phyloP scores from a whole-genome alignment of 2,329 filamentous ascomycete genomes.

The Talaromyces sp. region DNA sequence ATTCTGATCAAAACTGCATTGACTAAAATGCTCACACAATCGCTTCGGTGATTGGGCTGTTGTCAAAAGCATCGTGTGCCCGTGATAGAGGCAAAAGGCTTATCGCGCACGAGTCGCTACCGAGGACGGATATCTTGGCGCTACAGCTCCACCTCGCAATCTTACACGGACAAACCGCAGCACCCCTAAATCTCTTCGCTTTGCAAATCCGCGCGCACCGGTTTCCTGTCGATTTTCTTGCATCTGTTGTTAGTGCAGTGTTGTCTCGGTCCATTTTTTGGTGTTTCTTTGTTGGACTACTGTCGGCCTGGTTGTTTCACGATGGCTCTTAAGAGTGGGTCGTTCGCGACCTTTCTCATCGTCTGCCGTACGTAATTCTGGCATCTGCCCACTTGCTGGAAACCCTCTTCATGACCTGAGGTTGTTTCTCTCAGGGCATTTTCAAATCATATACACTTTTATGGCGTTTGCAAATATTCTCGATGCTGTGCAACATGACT shows the following conservation, averaged over 20 bases:
- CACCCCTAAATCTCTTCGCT: neutral
- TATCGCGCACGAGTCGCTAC: neutral
- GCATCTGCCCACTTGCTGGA: neutral
- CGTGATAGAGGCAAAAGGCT: neutral
- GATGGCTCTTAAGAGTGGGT: slow-evolving; percentile 44
- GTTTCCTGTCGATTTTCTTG: neutral
- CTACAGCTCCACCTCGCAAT: neutral
- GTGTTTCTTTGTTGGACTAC: neutral
- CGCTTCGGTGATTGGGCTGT: neutral
- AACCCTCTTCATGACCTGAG: neutral
- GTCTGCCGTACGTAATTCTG: slow-evolving; percentile 69
- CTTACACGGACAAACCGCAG: neutral
- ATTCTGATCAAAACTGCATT: neutral
- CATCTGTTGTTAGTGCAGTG: neutral
- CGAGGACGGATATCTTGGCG: neutral
- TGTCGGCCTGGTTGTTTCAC: neutral
- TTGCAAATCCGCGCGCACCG: neutral
- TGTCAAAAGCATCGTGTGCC: neutral
- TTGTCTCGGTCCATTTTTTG: neutral
- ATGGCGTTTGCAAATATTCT: neutral
- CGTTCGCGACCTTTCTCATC: slow-evolving; percentile 96
- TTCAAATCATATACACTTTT: neutral
- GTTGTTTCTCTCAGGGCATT: neutral
- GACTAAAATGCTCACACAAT: neutral
- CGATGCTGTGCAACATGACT: neutral